phyloP scores from a whole-genome alignment of 805 yeast genomes.

The Yamadazyma nakazawae region DNA sequence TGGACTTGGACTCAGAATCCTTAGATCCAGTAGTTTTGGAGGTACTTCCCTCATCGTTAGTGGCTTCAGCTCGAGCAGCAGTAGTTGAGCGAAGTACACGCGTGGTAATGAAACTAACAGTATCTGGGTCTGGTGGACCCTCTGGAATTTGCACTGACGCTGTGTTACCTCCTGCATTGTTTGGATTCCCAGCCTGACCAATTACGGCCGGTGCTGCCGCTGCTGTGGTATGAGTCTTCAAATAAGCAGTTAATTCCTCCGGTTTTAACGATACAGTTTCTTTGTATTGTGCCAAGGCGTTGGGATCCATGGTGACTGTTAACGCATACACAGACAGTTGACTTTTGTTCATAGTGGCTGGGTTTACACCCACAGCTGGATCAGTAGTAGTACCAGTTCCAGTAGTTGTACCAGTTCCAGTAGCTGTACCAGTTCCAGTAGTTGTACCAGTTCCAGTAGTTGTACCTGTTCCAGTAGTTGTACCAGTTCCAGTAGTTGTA shows the following conservation, averaged over 20 bases:
- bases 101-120: slow-evolving; percentile 30
- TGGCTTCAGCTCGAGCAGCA: slow-evolving; percentile 6
- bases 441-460: slow-evolving; percentile 17
- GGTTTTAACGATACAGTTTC: slow-evolving; percentile 11
- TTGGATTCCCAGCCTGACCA: slow-evolving; percentile 17
- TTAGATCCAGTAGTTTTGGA: background rate
- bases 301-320: slow-evolving; percentile 16
- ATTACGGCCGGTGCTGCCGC: slow-evolving; percentile 6
- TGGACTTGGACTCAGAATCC: background rate
- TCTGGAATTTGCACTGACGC: slow-evolving; percentile 13
- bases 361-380: slow-evolving; percentile 6
- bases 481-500: slow-evolving; percentile 11
- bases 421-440: slow-evolving; percentile 18
- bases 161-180: slow-evolving; percentile 15
- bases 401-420: slow-evolving; percentile 13
- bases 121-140: slow-evolving; percentile 16
- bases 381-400: slow-evolving; percentile 6
- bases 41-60: background rate
- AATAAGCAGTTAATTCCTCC: slow-evolving; percentile 9
- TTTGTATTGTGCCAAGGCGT: slow-evolving; percentile 7
- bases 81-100: slow-evolving; percentile 23
- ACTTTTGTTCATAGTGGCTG: slow-evolving; percentile 12
- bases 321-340: slow-evolving; percentile 6
- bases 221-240: slow-evolving; percentile 13
- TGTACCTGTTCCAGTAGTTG: slow-evolving; percentile 14